These are phyloP conservation scores for Styphnolobium japonicum DNA, from an alignment of 306 rosid genomes.

Conservation along the genomic window DNA sequence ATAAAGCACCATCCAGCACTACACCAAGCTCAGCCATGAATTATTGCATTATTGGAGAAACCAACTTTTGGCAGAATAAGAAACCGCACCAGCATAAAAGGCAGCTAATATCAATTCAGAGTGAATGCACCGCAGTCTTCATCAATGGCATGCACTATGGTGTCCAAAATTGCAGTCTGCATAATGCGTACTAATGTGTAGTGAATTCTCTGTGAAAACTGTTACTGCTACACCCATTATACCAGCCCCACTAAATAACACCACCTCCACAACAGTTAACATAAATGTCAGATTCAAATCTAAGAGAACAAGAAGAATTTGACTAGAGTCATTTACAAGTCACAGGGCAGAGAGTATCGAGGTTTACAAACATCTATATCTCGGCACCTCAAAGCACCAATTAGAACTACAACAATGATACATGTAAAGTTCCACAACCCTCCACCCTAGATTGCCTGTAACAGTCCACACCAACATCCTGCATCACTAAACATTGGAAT, in stretches of 20 bases:
- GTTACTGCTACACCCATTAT: conserved; percentile 27
- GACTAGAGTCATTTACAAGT: conserved; percentile 13
- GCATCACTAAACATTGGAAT: conserved; percentile 26
- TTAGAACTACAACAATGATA: conserved; percentile 23
- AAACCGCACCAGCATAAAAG: conserved; percentile 30
- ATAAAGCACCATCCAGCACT: conserved; percentile 18
- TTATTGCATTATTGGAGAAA: conserved; percentile 26
- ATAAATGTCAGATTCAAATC: conserved; percentile 1
- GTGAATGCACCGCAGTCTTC: conserved; percentile 27
- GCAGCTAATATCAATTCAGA: conserved; percentile 19
- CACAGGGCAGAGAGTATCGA: conserved; percentile 6
- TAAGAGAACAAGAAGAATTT: neutral
- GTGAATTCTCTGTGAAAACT: conserved; percentile 13
- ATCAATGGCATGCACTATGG: conserved; percentile 28
- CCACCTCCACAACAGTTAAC: conserved; percentile 25
- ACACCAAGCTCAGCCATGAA: conserved; percentile 20
- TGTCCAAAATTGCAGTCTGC: conserved; percentile 34
- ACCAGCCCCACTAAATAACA: conserved; percentile 23
- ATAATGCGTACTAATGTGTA: conserved; percentile 25
- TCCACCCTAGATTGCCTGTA: conserved; percentile 31
- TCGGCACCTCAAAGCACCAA: conserved; percentile 26
- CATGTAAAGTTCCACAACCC: conserved; percentile 19
- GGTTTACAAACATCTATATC: conserved; percentile 31
- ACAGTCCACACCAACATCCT: conserved; percentile 26
- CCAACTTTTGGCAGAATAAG: conserved; percentile 24